phyloP scores from a whole-genome alignment of 257 asterid species.

The Nicotiana paniculata region DNA sequence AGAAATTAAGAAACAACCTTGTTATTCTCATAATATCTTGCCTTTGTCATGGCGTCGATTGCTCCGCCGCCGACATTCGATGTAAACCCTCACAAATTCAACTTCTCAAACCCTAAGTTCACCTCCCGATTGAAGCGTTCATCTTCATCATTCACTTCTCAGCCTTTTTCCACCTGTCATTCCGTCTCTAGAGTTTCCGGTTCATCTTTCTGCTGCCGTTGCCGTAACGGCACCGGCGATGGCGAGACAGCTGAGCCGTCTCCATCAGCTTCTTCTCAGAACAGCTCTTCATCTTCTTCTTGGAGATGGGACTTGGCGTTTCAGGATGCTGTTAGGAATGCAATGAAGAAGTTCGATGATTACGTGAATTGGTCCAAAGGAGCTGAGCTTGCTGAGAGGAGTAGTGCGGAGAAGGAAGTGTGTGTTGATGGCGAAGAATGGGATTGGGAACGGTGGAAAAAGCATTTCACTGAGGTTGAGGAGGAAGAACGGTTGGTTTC shows the following conservation, averaged over 20 bases:
- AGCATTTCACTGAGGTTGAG: conserved; percentile 68
- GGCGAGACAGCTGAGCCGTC: conserved; percentile 33
- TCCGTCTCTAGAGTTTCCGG: conserved; percentile 33
- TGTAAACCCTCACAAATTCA: conserved; percentile 26
- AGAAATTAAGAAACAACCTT: not conserved
- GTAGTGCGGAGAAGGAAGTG: conserved; percentile 13
- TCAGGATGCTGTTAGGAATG: conserved; percentile 51
- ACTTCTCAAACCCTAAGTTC: conserved; percentile 30
- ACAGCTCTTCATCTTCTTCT: conserved; percentile 6
- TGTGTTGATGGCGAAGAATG: conserved; percentile 49
- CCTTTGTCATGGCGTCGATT: conserved; percentile 56
- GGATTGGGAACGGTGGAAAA: conserved; percentile 97
- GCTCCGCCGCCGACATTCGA: conserved; percentile 46
- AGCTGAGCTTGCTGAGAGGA: conserved; percentile 13
- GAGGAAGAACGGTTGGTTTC: conserved; percentile 73
- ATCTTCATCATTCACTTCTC: conserved; percentile 21
- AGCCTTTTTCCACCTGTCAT: not conserved
- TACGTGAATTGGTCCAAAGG: conserved; percentile 38
- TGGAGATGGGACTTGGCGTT: conserved; percentile 66
- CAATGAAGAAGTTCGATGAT: conserved; percentile 44
- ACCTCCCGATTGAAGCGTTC: conserved; percentile 24
- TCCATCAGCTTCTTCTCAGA: not conserved
- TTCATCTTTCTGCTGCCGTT: conserved; percentile 47
- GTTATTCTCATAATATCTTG: not conserved
- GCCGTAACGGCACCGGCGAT: conserved; percentile 26